Conservation (phyloP, 129 eudicot species). For the Daucus carota region DNA sequence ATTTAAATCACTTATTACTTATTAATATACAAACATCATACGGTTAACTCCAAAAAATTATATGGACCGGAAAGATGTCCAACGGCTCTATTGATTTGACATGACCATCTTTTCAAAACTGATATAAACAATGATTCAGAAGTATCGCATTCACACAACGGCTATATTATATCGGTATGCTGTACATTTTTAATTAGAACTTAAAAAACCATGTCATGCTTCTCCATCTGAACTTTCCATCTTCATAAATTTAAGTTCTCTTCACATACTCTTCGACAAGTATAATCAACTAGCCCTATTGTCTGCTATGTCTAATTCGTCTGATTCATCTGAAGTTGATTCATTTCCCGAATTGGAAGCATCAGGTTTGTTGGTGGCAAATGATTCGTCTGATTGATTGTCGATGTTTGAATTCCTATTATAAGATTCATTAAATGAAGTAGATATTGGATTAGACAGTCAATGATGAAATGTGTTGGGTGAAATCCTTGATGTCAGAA, state of each 20-base stretch:
- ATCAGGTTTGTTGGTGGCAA: not conserved
- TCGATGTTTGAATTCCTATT: not conserved
- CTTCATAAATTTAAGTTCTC: not conserved
- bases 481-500: not conserved
- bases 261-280: not conserved
- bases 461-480: not conserved
- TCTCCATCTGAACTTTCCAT: not conserved
- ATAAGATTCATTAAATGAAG: not conserved
- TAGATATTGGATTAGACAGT: not conserved
- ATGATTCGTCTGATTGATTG: not conserved
- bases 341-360: not conserved
- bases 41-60: not conserved
- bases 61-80: not conserved
- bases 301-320: not conserved
- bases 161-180: not conserved
- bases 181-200: not conserved
- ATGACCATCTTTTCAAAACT: not conserved
- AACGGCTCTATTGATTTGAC: conserved; percentile 2
- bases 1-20: not conserved
- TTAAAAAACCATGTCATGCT: not conserved
- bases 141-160: not conserved
- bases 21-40: not conserved
- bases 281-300: not conserved
- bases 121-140: not conserved
- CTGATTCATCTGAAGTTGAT: not conserved